A percentile compares a stretch with the other conserved stretches of the same genome.
phyloP scores from a whole-genome alignment of 2,329 filamentous ascomycete genomes.

The Metarhizium brunneum region DNA sequence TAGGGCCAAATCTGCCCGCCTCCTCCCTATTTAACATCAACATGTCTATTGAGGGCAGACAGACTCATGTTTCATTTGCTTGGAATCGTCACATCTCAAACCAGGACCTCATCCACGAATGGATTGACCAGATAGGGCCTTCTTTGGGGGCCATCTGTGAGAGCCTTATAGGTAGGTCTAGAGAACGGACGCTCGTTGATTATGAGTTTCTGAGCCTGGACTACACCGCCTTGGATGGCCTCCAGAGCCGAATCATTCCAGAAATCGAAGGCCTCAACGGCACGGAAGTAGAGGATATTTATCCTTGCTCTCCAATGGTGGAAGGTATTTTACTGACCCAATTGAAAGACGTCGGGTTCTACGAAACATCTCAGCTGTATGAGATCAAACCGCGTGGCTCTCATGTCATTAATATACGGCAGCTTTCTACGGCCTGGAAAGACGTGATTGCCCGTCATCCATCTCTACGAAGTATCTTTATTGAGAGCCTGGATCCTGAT shows the following conservation, averaged over 20 bases:
- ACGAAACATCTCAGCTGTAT: slow-evolving; percentile 12
- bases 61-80: slow-evolving; percentile 2
- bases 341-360: slow-evolving; percentile 5
- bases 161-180: not conserved
- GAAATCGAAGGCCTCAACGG: slow-evolving; percentile 8
- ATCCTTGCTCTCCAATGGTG: slow-evolving; percentile 29
- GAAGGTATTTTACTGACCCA: slow-evolving; percentile 27
- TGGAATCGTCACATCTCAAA: slow-evolving; percentile 4
- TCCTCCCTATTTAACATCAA: slow-evolving; percentile 3
- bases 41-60: slow-evolving; percentile 1
- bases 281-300: slow-evolving; percentile 22
- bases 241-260: slow-evolving; percentile 13
- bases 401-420: not conserved
- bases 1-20: slow-evolving; percentile 1
- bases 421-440: slow-evolving; percentile 9
- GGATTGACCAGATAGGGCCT: slow-evolving; percentile 1
- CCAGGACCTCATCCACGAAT: not conserved
- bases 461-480: slow-evolving; percentile 7
- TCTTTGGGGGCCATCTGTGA: not conserved
- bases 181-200: not conserved
- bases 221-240: slow-evolving; percentile 18
- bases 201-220: slow-evolving; percentile 8
- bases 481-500: slow-evolving; percentile 1
- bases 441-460: slow-evolving; percentile 6
- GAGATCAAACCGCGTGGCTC: slow-evolving; percentile 4